Percentiles rank a stretch among this genome's conserved stretches.
phyloP scores from a whole-genome alignment of 768 basidiomycete genomes.

The Phlegmacium glaucopus region DNA sequence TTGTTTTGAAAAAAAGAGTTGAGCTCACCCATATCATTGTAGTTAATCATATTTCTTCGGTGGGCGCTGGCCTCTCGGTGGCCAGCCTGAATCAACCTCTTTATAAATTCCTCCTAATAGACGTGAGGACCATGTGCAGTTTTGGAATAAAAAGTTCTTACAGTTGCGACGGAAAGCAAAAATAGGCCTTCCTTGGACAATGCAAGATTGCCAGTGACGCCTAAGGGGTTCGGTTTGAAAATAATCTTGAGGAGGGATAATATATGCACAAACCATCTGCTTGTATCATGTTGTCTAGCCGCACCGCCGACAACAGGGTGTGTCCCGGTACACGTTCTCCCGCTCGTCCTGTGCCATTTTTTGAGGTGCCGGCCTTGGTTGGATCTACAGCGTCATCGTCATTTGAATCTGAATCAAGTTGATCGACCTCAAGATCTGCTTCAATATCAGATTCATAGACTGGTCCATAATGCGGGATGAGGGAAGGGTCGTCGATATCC shows the following conservation, averaged over 20 bases:
- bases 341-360: slow-evolving; percentile 23
- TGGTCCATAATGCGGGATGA: neutral
- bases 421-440: slow-evolving; percentile 64
- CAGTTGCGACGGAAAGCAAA: slow-evolving; percentile 73
- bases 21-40: slow-evolving; percentile 71
- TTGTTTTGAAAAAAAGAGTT: neutral
- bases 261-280: slow-evolving; percentile 56
- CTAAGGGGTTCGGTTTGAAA: slow-evolving; percentile 28
- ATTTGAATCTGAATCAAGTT: slow-evolving; percentile 57
- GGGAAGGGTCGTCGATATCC: neutral
- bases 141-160: slow-evolving; percentile 28
- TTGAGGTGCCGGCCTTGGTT: slow-evolving; percentile 17
- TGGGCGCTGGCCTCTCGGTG: slow-evolving; percentile 61
- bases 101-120: slow-evolving; percentile 80
- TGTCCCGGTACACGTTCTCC: slow-evolving; percentile 58
- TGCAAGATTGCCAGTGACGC: slow-evolving; percentile 57
- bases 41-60: slow-evolving; percentile 56
- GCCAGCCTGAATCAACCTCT: slow-evolving; percentile 67
- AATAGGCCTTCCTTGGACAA: slow-evolving; percentile 77
- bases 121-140: slow-evolving; percentile 7
- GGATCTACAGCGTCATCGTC: slow-evolving; percentile 32
- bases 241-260: neutral
- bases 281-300: slow-evolving; percentile 75
- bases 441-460: slow-evolving; percentile 45
- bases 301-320: slow-evolving; percentile 59